Evolutionary conservation across 1,139 yeast species (phyloP), one percentile per base, ranked within the genome.

Genomic region (Candida gigantensis): DNA sequence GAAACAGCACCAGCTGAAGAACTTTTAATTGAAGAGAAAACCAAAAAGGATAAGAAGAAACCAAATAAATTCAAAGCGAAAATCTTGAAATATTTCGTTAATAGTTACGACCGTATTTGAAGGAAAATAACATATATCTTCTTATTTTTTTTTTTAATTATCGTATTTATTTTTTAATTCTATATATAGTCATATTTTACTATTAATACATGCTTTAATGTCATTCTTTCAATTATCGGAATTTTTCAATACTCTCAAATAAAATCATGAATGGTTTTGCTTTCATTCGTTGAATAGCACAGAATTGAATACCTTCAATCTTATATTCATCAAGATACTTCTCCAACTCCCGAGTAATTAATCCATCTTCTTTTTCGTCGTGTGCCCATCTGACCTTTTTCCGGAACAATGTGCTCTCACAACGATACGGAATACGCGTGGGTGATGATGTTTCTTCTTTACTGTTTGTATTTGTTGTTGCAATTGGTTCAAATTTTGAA

Each of bases 1-100:
- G n/a, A n/a, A n/a, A n/a, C n/a, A n/a, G n/a, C n/a, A n/a, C n/a
- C n/a, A n/a, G n/a, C n/a, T n/a, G n/a, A 37, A 20, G 27, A 24
- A 6, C 3, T n/a, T 8, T 20, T n/a, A 7, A 28, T n/a, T 8
- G 32, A 34, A 11, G 31, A 34, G 18, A 35, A 35, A 25, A 41
- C 31, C 11, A 36, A 39, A 30, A 47, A 46, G 28, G 32, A 42
- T n/a, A 11, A 11, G n/a, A 57, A 53, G 40, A 53, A 52, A 31
- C 31, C 45, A n/a, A 46, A 47, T 26, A 58, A 57, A 37, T 65
- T 68, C 44, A 68, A 58, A 40, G 55, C 58, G 24, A 64, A 52
- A 40, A 48, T 69, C 29, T 57, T 55, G 46, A 68, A 66, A 44
- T 62, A 60, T 39, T 69, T 69, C 42, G 55, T 69, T 12, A 64